Evolutionary conservation across 164 flowering plant species (phyloP), one percentile per base, ranked within the genome.

Genomic region (Liquidambar formosana): DNA sequence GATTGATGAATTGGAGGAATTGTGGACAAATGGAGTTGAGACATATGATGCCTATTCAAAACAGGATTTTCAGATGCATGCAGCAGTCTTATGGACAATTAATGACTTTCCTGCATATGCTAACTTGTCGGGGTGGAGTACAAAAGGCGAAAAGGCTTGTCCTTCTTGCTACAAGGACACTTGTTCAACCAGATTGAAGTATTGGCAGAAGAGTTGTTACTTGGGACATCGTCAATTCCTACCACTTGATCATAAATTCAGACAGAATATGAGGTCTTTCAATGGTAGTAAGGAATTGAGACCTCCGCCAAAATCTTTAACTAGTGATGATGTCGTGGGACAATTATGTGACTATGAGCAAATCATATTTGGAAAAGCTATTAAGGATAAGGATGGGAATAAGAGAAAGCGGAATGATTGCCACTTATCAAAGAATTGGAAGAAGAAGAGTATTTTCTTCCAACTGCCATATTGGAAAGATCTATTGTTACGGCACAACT

Each of bases 61-160:
- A 5, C 3, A 65, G 13, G 52, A 5, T 3, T 77, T 77, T 69
- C 38, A n/a, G 22, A 10, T 64, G 27, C 61, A 16, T 33, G 73
- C 66, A 23, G 41, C 57, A n/a, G 12, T 72, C 8, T 19, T 76
- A 12, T 76, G 72, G 79, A 76, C 69, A 2, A 76, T 76, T 22
- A 72, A 48, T 61, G 73, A 72, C 22, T 76, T 67, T 16, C 79
- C 59, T 2, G 71, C 57, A 13, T 49, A 33, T 65, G 71, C 53
- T 3, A 59, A 11, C 18, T 44, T 75, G 28, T 75, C 66, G 14
- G 74, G 78, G 10, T 70, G 68, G 66, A 53, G 70, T 33, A 65
- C 67, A 1, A 76, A 67, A 33, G 61, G 69, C 0, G 8, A 12
- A 21, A 13, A 15, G 15, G 67, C 73, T 14, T 76, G 73, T 64